A percentile compares a stretch with the other conserved stretches of the same genome.
These are phyloP conservation scores for Lathyrus oleraceus DNA, from an alignment of 306 rosid species.

Conservation along the genomic window DNA sequence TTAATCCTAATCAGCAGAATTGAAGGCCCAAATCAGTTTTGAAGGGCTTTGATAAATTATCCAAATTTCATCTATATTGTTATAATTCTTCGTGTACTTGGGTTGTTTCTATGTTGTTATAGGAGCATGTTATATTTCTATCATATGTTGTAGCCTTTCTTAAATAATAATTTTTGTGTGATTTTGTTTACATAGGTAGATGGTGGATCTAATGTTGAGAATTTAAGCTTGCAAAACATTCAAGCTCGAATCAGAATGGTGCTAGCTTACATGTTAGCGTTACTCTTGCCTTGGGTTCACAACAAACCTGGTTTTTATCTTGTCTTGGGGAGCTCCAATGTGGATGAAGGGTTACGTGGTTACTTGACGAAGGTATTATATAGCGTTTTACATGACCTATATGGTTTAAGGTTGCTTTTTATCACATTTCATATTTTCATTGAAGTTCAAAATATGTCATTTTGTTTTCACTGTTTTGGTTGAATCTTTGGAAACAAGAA, in stretches of 20 bases:
- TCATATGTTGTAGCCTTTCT: background rate
- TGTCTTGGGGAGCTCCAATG: constrained; percentile 92
- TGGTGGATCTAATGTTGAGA: constrained; percentile 88
- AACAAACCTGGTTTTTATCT: constrained; percentile 84
- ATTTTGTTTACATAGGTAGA: constrained; percentile 62
- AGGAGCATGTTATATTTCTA: constrained; percentile 4
- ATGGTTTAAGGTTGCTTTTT: constrained; percentile 4
- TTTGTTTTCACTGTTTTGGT: background rate
- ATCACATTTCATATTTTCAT: constrained; percentile 2
- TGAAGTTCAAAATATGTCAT: background rate
- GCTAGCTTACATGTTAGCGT: constrained; percentile 94
- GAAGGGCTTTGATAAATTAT: too few relatives aligned
- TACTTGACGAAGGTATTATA: constrained; percentile 82
- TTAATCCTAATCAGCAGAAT: too few relatives aligned
- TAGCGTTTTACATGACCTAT: background rate
- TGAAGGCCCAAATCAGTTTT: too few relatives aligned
- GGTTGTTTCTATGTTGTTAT: too few relatives aligned
- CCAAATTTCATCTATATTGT: too few relatives aligned
- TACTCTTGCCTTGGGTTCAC: constrained; percentile 98
- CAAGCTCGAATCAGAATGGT: constrained; percentile 97
- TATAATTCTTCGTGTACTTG: too few relatives aligned
- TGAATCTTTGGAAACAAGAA: background rate
- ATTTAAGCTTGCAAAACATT: constrained; percentile 88
- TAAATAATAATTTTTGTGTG: constrained; percentile 15
- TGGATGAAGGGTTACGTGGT: constrained; percentile 91